phyloP scores from a whole-genome alignment of 2,329 filamentous ascomycete species.

The Ophiosphaerella korrae region DNA sequence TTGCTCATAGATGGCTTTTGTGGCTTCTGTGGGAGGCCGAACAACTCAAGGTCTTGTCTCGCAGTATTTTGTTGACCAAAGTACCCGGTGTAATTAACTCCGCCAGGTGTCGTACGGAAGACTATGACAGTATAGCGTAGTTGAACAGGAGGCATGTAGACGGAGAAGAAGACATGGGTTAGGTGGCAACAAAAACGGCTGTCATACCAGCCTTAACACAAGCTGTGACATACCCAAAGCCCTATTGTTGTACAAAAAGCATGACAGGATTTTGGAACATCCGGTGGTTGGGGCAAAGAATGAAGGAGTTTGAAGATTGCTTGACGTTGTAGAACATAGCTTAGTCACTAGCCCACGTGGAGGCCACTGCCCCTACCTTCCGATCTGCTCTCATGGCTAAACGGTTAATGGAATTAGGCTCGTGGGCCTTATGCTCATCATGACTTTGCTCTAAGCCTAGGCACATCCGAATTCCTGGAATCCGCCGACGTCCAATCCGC shows the following conservation, averaged over 20 bases:
- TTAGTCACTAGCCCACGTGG: conserved; percentile 29
- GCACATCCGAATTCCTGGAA: not conserved
- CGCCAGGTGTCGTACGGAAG: conserved; percentile 12
- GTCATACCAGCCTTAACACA: conserved; percentile 28
- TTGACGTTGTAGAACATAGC: conserved; percentile 21
- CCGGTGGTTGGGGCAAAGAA: conserved; percentile 28
- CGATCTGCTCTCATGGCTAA: conserved; percentile 5
- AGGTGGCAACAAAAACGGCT: conserved; percentile 27
- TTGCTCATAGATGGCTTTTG: conserved; percentile 2
- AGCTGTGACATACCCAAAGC: conserved; percentile 21
- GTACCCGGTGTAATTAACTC: conserved; percentile 2
- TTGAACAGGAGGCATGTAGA: conserved; percentile 21
- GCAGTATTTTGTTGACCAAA: conserved; percentile 1
- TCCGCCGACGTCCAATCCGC: not conserved
- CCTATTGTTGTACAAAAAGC: conserved; percentile 20
- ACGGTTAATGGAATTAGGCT: conserved; percentile 6
- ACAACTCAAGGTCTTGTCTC: not conserved
- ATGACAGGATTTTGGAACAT: conserved; percentile 17
- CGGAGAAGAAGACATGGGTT: conserved; percentile 12
- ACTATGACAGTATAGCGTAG: conserved; percentile 17
- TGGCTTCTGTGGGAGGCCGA: not conserved
- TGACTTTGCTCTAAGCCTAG: no score
- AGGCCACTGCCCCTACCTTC: conserved; percentile 1
- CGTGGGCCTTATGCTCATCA: no score
- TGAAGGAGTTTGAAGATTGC: conserved; percentile 19